phyloP scores from a whole-genome alignment of 2,329 filamentous ascomycete genomes.

The Aspergillus sp. region DNA sequence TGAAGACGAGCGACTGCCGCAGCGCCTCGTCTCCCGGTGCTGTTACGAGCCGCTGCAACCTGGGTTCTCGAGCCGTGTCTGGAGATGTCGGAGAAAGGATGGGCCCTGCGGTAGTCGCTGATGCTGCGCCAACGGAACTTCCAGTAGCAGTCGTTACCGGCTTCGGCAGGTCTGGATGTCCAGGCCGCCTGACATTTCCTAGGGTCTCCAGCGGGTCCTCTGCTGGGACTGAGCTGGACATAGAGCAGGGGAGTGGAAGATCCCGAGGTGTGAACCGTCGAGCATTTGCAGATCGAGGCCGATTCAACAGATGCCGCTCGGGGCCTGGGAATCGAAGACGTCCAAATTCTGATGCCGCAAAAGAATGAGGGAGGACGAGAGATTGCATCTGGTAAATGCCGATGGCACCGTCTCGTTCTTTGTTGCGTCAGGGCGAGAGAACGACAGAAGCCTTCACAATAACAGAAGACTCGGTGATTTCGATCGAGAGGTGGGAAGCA shows the following conservation, averaged over 20 bases:
- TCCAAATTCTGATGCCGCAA: constrained; percentile 37
- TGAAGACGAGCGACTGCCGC: constrained; percentile 17
- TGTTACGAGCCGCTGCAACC: constrained; percentile 17
- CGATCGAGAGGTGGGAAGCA: constrained; percentile 25
- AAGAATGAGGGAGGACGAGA: constrained; percentile 41
- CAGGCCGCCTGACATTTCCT: constrained; percentile 32
- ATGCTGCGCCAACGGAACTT: constrained; percentile 8
- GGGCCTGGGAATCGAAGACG: constrained; percentile 34
- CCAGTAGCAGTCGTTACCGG: constrained; percentile 17
- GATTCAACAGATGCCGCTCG: constrained; percentile 35
- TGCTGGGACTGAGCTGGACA: constrained; percentile 43
- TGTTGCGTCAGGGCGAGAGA: not conserved
- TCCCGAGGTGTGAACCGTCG: constrained; percentile 40
- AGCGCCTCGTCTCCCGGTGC: constrained; percentile 16
- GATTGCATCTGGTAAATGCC: constrained; percentile 39
- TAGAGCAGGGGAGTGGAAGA: constrained; percentile 41
- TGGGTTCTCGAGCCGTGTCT: constrained; percentile 15
- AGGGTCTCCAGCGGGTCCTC: constrained; percentile 39
- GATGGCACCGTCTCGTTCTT: constrained; percentile 5
- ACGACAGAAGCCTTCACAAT: constrained; percentile 20
- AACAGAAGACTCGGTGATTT: constrained; percentile 21
- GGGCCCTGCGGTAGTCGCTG: constrained; percentile 11
- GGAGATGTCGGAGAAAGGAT: constrained; percentile 17
- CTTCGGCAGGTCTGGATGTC: constrained; percentile 30
- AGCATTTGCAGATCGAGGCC: constrained; percentile 37